Evolutionary conservation across 176 grass and related monocot genomes (phyloP).

Genomic region (Aechmea fasciata): DNA sequence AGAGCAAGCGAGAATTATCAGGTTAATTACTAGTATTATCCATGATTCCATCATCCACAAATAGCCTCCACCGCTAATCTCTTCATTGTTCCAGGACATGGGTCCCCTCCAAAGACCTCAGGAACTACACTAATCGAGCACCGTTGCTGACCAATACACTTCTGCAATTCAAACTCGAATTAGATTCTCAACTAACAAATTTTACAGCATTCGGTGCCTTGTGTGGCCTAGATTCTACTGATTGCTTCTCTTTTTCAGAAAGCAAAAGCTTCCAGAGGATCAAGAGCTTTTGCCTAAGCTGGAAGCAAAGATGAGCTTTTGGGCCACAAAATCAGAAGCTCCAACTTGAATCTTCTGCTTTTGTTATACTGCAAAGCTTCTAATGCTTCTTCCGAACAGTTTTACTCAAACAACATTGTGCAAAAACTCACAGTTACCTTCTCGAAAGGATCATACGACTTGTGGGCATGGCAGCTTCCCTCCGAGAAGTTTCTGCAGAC

Average conservation of each 20-base stretch:
- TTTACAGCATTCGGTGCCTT: too few species aligned
- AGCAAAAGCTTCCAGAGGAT: too few species aligned
- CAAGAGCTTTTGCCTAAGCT: too few species aligned
- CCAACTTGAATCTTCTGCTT: too few species aligned
- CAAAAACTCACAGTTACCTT: constrained; percentile 43
- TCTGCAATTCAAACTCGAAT: constrained; percentile 31
- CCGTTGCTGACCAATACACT: constrained; percentile 64
- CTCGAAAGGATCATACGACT: constrained; percentile 87
- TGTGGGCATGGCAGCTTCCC: constrained; percentile 82
- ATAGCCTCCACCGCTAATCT: constrained; percentile 67
- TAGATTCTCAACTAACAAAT: constrained; percentile 3
- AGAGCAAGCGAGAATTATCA: not conserved
- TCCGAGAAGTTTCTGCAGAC: constrained; percentile 67
- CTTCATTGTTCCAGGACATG: constrained; percentile 86
- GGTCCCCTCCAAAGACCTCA: constrained; percentile 84
- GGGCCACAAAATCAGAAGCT: too few species aligned
- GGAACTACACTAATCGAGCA: constrained; percentile 56
- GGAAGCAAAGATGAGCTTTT: too few species aligned
- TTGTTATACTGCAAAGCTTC: too few species aligned
- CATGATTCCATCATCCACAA: constrained; percentile 34
- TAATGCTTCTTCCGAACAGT: too few species aligned
- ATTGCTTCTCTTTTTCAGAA: too few species aligned
- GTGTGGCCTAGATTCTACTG: too few species aligned
- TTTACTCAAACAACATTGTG: too few species aligned
- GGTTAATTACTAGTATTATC: not conserved